Percentiles rank a stretch among this genome's conserved stretches.
These are phyloP conservation scores for Pachyrhizus erosus DNA, from an alignment of 306 rosid species.

Conservation along the genomic window DNA sequence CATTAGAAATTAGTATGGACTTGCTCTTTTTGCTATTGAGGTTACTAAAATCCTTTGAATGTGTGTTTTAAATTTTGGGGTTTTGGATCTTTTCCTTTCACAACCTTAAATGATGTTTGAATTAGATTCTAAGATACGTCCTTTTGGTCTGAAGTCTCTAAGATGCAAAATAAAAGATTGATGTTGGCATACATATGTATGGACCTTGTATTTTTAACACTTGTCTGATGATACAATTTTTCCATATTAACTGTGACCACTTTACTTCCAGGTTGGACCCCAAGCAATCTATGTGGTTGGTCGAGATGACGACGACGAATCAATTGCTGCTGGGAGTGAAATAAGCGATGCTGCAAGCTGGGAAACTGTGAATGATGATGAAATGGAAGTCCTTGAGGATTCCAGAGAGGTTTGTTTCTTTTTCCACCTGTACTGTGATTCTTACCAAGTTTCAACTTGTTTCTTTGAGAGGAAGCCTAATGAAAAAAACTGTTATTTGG, in stretches of 20 bases:
- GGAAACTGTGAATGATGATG: constrained; percentile 95
- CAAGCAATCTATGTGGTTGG: constrained; percentile 99
- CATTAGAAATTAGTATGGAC: constrained; percentile 21
- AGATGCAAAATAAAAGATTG: constrained; percentile 30
- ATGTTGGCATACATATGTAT: neutral
- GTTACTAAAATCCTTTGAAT: constrained; percentile 26
- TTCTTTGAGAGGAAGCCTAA: constrained; percentile 40
- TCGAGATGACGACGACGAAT: constrained; percentile 95
- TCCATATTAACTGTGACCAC: constrained; percentile 37
- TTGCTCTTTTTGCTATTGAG: constrained; percentile 16
- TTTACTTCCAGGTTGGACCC: constrained; percentile 85
- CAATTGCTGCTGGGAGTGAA: constrained; percentile 90
- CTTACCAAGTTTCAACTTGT: constrained; percentile 26
- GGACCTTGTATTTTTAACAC: neutral
- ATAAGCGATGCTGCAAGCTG: constrained; percentile 95
- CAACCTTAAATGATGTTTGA: constrained; percentile 5
- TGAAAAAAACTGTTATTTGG: constrained; percentile 24
- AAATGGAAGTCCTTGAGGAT: constrained; percentile 63
- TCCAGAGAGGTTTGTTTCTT: constrained; percentile 71
- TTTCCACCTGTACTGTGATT: constrained; percentile 34
- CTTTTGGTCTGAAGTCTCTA: constrained; percentile 9
- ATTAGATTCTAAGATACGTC: constrained; percentile 13
- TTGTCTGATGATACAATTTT: constrained; percentile 37
- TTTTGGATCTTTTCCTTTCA: constrained; percentile 5
- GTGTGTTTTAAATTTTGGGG: constrained; percentile 15